Base-by-base conservation (phyloP, 805 yeast genomes). In the Cyberlindnera meyerae region DNA sequence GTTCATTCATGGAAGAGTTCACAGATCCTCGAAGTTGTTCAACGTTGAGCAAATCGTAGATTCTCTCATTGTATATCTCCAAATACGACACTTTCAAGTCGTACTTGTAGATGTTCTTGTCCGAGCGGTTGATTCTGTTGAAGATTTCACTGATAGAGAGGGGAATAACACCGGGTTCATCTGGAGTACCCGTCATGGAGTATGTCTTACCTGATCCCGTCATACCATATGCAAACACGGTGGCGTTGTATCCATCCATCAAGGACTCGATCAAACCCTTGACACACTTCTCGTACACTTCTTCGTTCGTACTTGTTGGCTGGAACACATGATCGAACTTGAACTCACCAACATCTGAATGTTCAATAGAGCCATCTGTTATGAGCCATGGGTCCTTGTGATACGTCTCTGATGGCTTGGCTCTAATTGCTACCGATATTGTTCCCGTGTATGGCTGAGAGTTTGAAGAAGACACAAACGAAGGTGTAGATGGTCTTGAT, bases 191-290 rank as follows among this genome's bases (percentile, higher is more conserved):
- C 75, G 87, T 72, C 97, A 93, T 93, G 1, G 98, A 93, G 57
- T 66, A 82, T 0, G 97, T 90, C 55, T 93, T 93, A 5, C 98
- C 98, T 0, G 97, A 82, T 0, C 93, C 96, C 0, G 98, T 93
- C 63, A 90, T 97, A 3, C 98, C 98, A 55, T 93, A 90, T 0
- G 97, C 97, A 57, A 90, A 87, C 1, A 89, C 77, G 0, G 96
- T 88, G 12, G 89, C 89, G 52, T 87, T 87, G 58, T 63, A 89
- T 0, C 96, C 96, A 12, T 78, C 79, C 49, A 70, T 69, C 43
- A 74, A 77, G 55, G 70, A 75, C 44, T 54, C 63, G 26, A 70
- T 78, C 58, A 71, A 70, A 24, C 66, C 75, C 47, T 53, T 68
- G 32, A 76, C 94, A 33, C 68, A 65, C 11, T 58, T 57, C 14